These are phyloP conservation scores for Hyaloscypha hepaticicola DNA, from an alignment of 495 filamentous ascomycete species.

Conservation along the genomic window DNA sequence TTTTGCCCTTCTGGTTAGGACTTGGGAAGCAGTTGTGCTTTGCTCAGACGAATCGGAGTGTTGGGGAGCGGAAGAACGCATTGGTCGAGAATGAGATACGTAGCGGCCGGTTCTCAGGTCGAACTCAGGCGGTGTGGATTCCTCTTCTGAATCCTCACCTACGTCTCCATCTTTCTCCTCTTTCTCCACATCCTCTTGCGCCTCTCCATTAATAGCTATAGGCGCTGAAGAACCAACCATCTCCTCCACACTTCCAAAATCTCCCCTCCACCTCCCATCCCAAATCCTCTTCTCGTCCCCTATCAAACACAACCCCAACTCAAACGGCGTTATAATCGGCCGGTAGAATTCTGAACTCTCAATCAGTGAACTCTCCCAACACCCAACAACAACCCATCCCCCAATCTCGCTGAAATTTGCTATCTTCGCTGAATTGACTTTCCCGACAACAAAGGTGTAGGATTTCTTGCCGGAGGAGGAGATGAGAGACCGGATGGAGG, in stretches of 20 bases:
- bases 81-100: constrained; percentile 78
- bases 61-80: constrained; percentile 38
- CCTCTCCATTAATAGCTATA: constrained; percentile 25
- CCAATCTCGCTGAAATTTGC: constrained; percentile 95
- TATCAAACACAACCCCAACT: constrained; percentile 72
- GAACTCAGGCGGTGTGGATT: constrained; percentile 80
- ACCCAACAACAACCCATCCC: constrained; percentile 96
- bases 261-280: constrained; percentile 74
- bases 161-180: constrained; percentile 10
- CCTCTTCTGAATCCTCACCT: constrained; percentile 44
- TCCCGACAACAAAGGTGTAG: constrained; percentile 95
- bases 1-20: constrained; percentile 61
- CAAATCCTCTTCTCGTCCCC: constrained; percentile 70
- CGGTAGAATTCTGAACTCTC: constrained; percentile 65
- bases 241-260: constrained; percentile 58
- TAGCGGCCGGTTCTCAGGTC: constrained; percentile 87
- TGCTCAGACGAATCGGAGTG: constrained; percentile 22
- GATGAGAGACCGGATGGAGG: constrained; percentile 68
- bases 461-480: constrained; percentile 80
- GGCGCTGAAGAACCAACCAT: constrained; percentile 30
- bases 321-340: constrained; percentile 89
- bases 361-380: constrained; percentile 92
- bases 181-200: constrained; percentile 12
- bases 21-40: constrained; percentile 30
- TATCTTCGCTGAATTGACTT: constrained; percentile 91